Percentiles rank a stretch among this genome's conserved stretches.
phyloP scores from a whole-genome alignment of 495 filamentous ascomycete genomes.

The Oidiodendron maius region DNA sequence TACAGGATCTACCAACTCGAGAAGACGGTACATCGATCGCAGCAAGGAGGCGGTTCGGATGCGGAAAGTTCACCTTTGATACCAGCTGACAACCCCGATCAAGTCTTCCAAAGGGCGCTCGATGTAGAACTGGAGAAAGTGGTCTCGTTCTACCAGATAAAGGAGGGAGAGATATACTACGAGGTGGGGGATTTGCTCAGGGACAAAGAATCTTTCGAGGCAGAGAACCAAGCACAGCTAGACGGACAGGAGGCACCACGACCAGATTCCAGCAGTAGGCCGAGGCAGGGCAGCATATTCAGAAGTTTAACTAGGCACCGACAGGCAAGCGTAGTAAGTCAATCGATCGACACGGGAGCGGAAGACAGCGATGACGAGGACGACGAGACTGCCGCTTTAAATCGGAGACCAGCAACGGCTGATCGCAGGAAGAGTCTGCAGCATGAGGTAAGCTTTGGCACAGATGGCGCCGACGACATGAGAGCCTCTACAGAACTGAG shows the following conservation, averaged over 20 bases:
- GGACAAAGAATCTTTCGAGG: slow-evolving; percentile 69
- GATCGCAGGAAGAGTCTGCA: slow-evolving; percentile 30
- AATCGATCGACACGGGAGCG: slow-evolving; percentile 40
- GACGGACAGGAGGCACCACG: slow-evolving; percentile 46
- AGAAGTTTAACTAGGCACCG: slow-evolving; percentile 21
- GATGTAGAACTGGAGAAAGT: slow-evolving; percentile 93
- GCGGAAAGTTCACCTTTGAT: slow-evolving; percentile 79
- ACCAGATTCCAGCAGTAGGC: slow-evolving; percentile 27
- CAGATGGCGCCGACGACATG: slow-evolving; percentile 43
- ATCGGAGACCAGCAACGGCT: slow-evolving; percentile 25
- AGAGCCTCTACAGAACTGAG: slow-evolving; percentile 45
- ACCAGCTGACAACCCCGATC: slow-evolving; percentile 60
- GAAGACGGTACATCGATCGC: slow-evolving; percentile 58
- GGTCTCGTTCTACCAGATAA: slow-evolving; percentile 78
- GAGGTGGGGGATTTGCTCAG: slow-evolving; percentile 71
- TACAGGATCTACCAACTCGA: slow-evolving; percentile 90
- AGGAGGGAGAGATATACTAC: slow-evolving; percentile 77
- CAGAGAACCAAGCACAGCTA: slow-evolving; percentile 52
- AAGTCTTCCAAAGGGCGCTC: slow-evolving; percentile 69
- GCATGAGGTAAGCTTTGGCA: slow-evolving; percentile 25
- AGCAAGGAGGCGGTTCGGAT: slow-evolving; percentile 57
- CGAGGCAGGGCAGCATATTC: slow-evolving; percentile 19
- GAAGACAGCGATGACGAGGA: slow-evolving; percentile 63
- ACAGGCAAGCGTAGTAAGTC: slow-evolving; percentile 34
- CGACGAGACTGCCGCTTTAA: slow-evolving; percentile 55